phyloP scores from a whole-genome alignment of 768 basidiomycete genomes.

The Pleurotus djamor region DNA sequence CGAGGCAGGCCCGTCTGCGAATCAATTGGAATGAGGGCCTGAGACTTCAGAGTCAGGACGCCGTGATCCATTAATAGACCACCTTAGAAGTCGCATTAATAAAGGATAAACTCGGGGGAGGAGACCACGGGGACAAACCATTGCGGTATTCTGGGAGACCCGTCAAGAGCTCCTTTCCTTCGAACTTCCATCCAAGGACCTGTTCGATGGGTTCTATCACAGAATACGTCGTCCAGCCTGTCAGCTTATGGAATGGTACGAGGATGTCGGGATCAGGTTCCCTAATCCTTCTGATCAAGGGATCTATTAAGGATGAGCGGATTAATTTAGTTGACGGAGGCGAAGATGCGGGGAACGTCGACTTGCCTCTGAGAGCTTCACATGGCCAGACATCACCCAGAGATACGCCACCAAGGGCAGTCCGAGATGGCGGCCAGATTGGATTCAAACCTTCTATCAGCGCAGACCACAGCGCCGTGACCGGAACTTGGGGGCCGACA shows the following conservation, averaged over 20 bases:
- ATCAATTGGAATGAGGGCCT: slow-evolving; percentile 44
- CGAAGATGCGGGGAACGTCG: not conserved
- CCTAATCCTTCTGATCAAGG: slow-evolving; percentile 5
- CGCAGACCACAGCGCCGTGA: slow-evolving; percentile 77
- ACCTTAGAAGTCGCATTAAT: slow-evolving; percentile 40
- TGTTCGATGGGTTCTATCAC: slow-evolving; percentile 82
- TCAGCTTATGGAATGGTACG: slow-evolving; percentile 96
- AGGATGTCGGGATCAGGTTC: slow-evolving; percentile 58
- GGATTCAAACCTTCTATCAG: slow-evolving; percentile 81
- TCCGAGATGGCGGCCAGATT: slow-evolving; percentile 85
- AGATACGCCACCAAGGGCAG: slow-evolving; percentile 59
- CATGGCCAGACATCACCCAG: slow-evolving; percentile 97
- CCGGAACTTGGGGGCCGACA: slow-evolving; percentile 49
- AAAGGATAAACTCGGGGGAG: not conserved
- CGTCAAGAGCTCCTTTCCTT: slow-evolving; percentile 81
- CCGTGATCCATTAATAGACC: slow-evolving; percentile 87
- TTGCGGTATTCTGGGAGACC: slow-evolving; percentile 96
- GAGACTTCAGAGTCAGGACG: slow-evolving; percentile 66
- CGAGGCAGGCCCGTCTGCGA: slow-evolving; percentile 53
- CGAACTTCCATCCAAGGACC: slow-evolving; percentile 77
- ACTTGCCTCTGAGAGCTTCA: slow-evolving; percentile 34
- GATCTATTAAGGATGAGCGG: not conserved
- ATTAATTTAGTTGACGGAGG: not conserved
- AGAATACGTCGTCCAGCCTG: slow-evolving; percentile 91
- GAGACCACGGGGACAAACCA: slow-evolving; percentile 38